Evolutionary conservation across 306 rosid species (phyloP).

Genomic region (Macrotyloma uniflorum): DNA sequence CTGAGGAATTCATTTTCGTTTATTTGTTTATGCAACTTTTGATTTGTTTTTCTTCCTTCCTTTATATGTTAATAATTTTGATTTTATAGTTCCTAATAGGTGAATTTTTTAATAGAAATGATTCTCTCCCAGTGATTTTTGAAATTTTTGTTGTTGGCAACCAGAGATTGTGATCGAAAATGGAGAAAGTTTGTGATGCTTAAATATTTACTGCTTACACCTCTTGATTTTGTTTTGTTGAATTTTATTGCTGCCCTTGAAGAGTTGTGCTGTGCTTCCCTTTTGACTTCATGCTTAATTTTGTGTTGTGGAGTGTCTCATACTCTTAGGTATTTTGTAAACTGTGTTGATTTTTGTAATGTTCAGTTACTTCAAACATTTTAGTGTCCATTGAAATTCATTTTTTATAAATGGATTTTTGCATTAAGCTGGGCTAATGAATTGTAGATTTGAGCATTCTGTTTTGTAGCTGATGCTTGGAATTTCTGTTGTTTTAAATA

Average conservation of each 20-base stretch:
- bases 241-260: conserved; percentile 30
- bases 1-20: not conserved
- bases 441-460: conserved; percentile 26
- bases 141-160: not conserved
- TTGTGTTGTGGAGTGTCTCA: not conserved
- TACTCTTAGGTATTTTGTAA: not conserved
- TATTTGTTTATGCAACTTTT: not conserved
- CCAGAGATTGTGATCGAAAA: conserved; percentile 25
- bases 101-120: not conserved
- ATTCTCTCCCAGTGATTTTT: not conserved
- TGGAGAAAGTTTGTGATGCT: not conserved
- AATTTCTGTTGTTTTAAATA: not conserved
- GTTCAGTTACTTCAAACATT: not conserved
- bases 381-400: conserved; percentile 10
- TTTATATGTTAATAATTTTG: not conserved
- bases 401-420: not conserved
- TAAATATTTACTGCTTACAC: not conserved
- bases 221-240: conserved; percentile 24
- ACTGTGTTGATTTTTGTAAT: conserved; percentile 6
- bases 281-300: too few relatives aligned
- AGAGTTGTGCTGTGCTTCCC: not conserved
- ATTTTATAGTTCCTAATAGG: not conserved
- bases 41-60: conserved; percentile 8
- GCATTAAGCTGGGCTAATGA: not conserved
- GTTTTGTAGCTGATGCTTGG: not conserved